Evolutionary conservation across 192 early-diverging fungal genomes (phyloP).

Genomic region (Funneliformis geosporum): DNA sequence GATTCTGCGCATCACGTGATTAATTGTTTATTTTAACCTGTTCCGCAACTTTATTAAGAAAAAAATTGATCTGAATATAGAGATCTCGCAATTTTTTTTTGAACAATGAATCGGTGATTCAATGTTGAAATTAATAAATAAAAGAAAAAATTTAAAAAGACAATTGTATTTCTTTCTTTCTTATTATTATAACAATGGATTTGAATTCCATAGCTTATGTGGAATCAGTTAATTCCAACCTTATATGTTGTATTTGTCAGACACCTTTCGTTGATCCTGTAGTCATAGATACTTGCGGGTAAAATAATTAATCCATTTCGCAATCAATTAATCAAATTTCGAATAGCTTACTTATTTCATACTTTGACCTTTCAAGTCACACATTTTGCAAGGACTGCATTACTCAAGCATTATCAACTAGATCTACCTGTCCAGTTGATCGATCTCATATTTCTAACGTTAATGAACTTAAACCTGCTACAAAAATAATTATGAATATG

Average conservation of each 20-base stretch:
- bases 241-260: conserved; percentile 52
- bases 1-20: too few relatives aligned
- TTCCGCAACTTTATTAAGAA: too few relatives aligned
- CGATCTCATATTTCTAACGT: conserved; percentile 45
- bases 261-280: conserved; percentile 51
- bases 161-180: neutral
- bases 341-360: neutral
- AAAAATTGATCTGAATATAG: too few relatives aligned
- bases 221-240: conserved; percentile 43
- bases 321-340: neutral
- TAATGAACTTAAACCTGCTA: conserved; percentile 49
- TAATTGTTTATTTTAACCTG: too few relatives aligned
- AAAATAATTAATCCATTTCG: neutral
- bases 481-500: conserved; percentile 63
- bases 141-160: neutral
- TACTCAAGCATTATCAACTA: conserved; percentile 49
- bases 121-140: neutral
- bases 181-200: conserved; percentile 18
- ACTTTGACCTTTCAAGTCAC: conserved; percentile 44
- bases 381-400: conserved; percentile 70
- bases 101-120: neutral
- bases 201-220: conserved; percentile 31
- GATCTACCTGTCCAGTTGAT: conserved; percentile 60
- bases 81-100: neutral
- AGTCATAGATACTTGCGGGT: conserved; percentile 45